A percentile compares a stretch with the other conserved stretches of the same genome.
These are phyloP conservation scores for Aplosporella prunicola DNA, from an alignment of 2,329 filamentous ascomycete genomes.

Conservation along the genomic window DNA sequence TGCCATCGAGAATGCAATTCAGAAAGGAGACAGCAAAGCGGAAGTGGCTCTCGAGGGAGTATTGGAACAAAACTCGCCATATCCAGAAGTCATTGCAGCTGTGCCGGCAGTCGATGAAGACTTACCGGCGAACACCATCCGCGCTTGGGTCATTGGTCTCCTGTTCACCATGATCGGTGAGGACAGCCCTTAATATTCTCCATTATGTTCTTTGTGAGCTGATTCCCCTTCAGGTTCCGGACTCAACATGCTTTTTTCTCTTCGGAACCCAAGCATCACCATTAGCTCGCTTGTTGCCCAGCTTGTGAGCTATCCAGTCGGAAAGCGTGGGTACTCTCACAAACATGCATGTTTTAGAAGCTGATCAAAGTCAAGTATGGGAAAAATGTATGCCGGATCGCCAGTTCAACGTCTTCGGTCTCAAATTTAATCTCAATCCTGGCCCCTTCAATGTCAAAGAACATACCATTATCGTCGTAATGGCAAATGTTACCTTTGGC, in stretches of 20 bases:
- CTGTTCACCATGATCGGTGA: conserved; percentile 18
- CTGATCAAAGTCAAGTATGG: conserved; percentile 18
- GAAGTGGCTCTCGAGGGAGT: conserved; percentile 12
- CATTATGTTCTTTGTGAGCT: conserved; percentile 10
- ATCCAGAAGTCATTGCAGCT: conserved; percentile 13
- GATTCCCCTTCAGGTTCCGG: no score
- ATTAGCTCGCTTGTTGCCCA: conserved; percentile 29
- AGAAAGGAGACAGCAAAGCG: conserved; percentile 22
- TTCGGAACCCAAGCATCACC: conserved; percentile 18
- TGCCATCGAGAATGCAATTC: conserved; percentile 12
- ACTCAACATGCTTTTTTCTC: conserved; percentile 23
- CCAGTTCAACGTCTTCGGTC: conserved; percentile 1
- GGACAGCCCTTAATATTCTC: conserved; percentile 5
- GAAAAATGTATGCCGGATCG: conserved; percentile 43
- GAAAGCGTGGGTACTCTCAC: background rate
- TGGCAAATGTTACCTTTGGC: conserved; percentile 43
- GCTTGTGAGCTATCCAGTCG: conserved; percentile 6
- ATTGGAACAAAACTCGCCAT: conserved; percentile 14
- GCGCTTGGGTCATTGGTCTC: conserved; percentile 22
- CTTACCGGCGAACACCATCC: conserved; percentile 11
- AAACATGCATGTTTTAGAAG: background rate
- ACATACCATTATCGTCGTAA: conserved; percentile 52
- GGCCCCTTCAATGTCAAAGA: conserved; percentile 55
- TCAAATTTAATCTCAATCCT: conserved; percentile 33
- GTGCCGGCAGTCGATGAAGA: conserved; percentile 8